Base-by-base conservation (phyloP, 1,139 yeast genomes). In the Hyphopichia fennica region DNA sequence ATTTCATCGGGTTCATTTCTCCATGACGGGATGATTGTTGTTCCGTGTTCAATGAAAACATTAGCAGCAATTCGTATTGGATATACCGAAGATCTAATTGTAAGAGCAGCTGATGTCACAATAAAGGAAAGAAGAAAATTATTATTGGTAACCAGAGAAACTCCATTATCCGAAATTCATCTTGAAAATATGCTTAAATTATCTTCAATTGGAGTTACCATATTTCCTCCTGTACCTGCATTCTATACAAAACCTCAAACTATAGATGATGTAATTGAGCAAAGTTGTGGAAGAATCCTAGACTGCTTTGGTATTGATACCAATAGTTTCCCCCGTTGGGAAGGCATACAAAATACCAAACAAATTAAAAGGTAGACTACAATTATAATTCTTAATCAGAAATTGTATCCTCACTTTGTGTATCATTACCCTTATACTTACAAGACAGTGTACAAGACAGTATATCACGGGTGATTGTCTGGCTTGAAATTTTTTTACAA, bases 21-120 rank as follows among this genome's bases (percentile, higher is more conserved):
- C 16, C 56, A 52, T 32, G 57, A 54, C 41, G 58, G 58, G 2
- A 54, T 54, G 58, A 54, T 54, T 29, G 53, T 54, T 6, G 56
- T 46, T 4, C 58, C 58, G 1, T 54, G 58, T 34, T 52, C 57
- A 1, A 52, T 53, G 58, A 54, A 54, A 39, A 43, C 57, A 4
- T 41, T 54, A 20, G 51, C 56, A 8, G 51, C 55, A 4, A 53
- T 54, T 14, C 47, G 54, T 31, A 46, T 47, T 16, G 57, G 58
- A 3, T 53, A 46, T 37, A 53, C 57, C 3, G 56, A 53, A 20
- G 57, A 54, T 36, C 39, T 53, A 34, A 52, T 54, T 18, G 45
- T 48, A 2, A 43, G 57, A 27, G 57, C 57, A 2, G 58, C 58
- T 2, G 58, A 54, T 43, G 58, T 54, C n/a, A 46, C 55, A 0